These are phyloP conservation scores for Mortierella sp. DNA, from an alignment of 371 early-diverging fungal genomes.

Conservation along the genomic window DNA sequence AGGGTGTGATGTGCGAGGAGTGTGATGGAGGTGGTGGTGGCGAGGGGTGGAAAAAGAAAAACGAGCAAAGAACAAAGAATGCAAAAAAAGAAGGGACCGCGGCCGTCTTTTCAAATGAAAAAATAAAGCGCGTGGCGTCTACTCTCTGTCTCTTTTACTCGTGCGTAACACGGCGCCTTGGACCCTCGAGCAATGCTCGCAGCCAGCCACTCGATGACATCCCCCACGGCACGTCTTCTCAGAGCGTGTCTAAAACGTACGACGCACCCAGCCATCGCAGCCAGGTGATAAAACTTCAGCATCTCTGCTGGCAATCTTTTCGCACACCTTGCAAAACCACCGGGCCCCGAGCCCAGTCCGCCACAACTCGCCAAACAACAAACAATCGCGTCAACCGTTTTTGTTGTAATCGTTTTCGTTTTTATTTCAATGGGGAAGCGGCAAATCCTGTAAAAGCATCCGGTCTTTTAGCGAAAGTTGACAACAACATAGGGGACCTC, in stretches of 20 bases:
- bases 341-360: too few species aligned
- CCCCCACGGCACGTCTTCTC: neutral
- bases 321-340: too few species aligned
- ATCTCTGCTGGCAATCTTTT: neutral
- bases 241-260: neutral
- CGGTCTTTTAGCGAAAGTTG: slow-evolving; percentile 33
- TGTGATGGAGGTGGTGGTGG: neutral
- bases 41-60: slow-evolving; percentile 8
- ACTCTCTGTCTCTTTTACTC: neutral
- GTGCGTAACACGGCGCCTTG: neutral
- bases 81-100: neutral
- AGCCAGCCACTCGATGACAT: neutral
- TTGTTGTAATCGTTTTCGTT: neutral
- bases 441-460: neutral
- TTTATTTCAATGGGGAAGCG: neutral
- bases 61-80: slow-evolving; percentile 13
- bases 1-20: neutral
- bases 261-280: neutral
- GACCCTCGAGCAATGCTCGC: neutral
- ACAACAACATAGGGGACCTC: slow-evolving; percentile 74
- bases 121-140: neutral
- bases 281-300: neutral
- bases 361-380: neutral
- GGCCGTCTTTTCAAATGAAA: neutral
- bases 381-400: neutral